Evolutionary conservation across 1,139 yeast genomes (phyloP).

Genomic region (Ogataea hybrid): DNA sequence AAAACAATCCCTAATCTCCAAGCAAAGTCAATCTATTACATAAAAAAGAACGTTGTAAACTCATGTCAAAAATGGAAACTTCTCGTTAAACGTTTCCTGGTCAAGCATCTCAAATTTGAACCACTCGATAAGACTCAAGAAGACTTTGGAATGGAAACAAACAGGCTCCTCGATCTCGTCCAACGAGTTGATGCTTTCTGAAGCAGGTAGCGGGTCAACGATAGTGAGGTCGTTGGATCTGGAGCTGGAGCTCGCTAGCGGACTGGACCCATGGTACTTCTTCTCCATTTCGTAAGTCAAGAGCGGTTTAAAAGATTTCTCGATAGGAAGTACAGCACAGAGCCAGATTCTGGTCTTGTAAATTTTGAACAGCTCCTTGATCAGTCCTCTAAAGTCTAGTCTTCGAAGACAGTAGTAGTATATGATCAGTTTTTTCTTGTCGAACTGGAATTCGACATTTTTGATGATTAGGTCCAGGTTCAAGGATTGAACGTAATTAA

Average conservation of each 20-base stretch:
- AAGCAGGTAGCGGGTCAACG: conserved; percentile 27
- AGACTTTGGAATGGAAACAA: conserved; percentile 34
- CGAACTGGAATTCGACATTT: conserved; percentile 93
- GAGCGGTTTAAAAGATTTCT: conserved; percentile 30
- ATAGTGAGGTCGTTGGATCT: conserved; percentile 28
- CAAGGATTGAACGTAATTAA: conserved; percentile 45
- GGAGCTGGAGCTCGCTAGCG: conserved; percentile 18
- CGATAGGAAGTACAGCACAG: conserved; percentile 69
- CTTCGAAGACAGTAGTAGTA: conserved; percentile 83
- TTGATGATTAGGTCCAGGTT: conserved; percentile 33
- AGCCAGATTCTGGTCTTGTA: conserved; percentile 97
- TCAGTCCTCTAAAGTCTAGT: conserved; percentile 87
- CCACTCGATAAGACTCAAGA: conserved; percentile 32
- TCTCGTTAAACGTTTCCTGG: conserved; percentile 26
- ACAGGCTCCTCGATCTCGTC: conserved; percentile 29
- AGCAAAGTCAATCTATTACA: conserved; percentile 8
- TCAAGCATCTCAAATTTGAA: conserved; percentile 31
- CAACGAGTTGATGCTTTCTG: conserved; percentile 28
- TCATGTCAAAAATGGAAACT: conserved; percentile 26
- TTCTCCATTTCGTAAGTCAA: conserved; percentile 31
- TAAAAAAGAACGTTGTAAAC: background rate
- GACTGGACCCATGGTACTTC: conserved; percentile 15
- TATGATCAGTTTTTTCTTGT: conserved; percentile 88
- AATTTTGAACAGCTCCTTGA: conserved; percentile 87
- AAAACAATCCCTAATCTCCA: conserved; percentile 2